phyloP scores from a whole-genome alignment of 2,329 filamentous ascomycete genomes.

The Scytalidium sp. region DNA sequence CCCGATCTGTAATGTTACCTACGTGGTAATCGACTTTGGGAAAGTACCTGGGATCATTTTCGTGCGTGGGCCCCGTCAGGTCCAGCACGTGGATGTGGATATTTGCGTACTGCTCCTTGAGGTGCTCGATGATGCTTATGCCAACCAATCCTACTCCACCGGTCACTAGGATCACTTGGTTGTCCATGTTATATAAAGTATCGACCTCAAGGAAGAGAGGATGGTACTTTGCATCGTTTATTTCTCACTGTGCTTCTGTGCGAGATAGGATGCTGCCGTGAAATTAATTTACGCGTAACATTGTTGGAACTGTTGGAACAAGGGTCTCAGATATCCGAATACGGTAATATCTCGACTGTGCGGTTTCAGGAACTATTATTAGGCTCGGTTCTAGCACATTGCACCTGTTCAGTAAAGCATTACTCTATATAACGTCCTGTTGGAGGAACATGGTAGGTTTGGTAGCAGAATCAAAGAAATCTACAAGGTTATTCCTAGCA shows the following conservation, averaged over 20 bases:
- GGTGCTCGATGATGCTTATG: constrained; percentile 43
- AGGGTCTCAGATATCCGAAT: neutral
- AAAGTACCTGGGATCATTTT: constrained; percentile 26
- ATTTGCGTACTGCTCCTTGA: constrained; percentile 33
- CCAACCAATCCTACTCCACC: constrained; percentile 48
- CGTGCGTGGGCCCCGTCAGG: constrained; percentile 31
- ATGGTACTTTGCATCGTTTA: no score
- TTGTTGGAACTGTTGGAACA: neutral
- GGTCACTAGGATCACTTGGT: constrained; percentile 31
- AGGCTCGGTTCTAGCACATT: no score
- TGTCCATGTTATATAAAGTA: neutral
- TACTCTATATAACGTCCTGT: no score
- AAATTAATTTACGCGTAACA: neutral
- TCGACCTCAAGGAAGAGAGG: no score
- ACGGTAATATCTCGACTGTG: neutral
- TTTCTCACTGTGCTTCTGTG: no score
- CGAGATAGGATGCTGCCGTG: no score
- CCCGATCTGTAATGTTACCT: constrained; percentile 43
- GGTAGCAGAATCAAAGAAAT: no score
- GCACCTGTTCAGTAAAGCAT: no score
- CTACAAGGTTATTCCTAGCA: no score
- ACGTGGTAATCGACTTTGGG: constrained; percentile 41
- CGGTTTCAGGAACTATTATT: no score
- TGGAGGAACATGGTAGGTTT: no score
- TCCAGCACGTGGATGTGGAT: constrained; percentile 42